Evolutionary conservation across 192 early-diverging fungal species (phyloP).

Genomic region (Mortierella antarctica): DNA sequence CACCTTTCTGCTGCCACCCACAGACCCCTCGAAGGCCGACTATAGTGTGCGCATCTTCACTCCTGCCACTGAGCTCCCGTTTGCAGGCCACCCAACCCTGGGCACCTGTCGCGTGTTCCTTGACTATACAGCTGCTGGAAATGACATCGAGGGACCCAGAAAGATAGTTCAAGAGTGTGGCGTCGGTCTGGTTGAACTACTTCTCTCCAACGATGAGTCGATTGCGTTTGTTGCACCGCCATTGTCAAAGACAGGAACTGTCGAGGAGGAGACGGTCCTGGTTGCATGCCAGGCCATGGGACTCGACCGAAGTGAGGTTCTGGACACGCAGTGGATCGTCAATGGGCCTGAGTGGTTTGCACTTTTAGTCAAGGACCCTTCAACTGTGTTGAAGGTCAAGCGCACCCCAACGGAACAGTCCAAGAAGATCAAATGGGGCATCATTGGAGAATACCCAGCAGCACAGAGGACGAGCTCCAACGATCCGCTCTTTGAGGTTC

Average conservation of each 20-base stretch:
- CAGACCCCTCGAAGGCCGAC: conserved; percentile 26
- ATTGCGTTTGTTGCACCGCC: conserved; percentile 34
- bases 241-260: conserved; percentile 19
- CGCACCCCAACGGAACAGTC: conserved; percentile 13
- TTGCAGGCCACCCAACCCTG: conserved; percentile 31
- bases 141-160: neutral
- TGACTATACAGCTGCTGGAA: conserved; percentile 5
- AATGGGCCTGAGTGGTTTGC: conserved; percentile 33
- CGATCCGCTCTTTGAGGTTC: conserved; percentile 23
- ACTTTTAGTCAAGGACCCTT: conserved; percentile 13
- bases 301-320: conserved; percentile 11
- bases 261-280: conserved; percentile 8
- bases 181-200: conserved; percentile 18
- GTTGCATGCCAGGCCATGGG: conserved; percentile 29
- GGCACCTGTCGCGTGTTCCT: conserved; percentile 26
- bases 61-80: conserved; percentile 17
- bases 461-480: neutral
- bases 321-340: conserved; percentile 32
- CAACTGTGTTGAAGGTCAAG: conserved; percentile 17
- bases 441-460: conserved; percentile 10
- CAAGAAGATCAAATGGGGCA: conserved; percentile 13
- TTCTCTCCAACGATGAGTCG: neutral
- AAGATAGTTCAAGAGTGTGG: conserved; percentile 37
- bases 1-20: conserved; percentile 33
- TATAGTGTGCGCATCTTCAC: conserved; percentile 32